Evolutionary conservation across 208 protist genomes (phyloP).

Genomic region (Leishmania amazonensis): DNA sequence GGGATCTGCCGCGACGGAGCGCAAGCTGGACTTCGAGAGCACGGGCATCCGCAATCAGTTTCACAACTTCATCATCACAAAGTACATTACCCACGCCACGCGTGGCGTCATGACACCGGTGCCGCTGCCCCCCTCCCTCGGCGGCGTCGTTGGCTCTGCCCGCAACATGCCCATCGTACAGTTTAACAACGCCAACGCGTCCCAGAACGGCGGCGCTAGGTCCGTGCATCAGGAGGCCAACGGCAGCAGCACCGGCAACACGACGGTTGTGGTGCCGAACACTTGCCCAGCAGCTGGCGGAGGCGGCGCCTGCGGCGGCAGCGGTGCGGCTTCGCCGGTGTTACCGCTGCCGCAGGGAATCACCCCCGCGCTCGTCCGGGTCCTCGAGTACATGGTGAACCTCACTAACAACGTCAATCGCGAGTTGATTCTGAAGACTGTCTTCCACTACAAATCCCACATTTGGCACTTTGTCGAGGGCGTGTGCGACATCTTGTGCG

Average conservation of each 20-base stretch:
- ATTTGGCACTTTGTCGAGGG: constrained; percentile 63
- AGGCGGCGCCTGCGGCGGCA: background rate
- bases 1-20: constrained; percentile 47
- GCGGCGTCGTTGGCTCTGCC: constrained; percentile 8
- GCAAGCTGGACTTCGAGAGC: constrained; percentile 41
- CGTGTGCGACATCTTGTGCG: constrained; percentile 43
- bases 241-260: constrained; percentile 1
- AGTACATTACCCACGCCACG: constrained; percentile 54
- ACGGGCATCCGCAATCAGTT: constrained; percentile 58
- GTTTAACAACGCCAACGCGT: constrained; percentile 37
- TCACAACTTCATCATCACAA: constrained; percentile 69
- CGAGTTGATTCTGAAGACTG: constrained; percentile 50
- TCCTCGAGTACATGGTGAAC: constrained; percentile 64
- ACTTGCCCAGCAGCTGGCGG: constrained; percentile 6
- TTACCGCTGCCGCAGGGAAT: constrained; percentile 47
- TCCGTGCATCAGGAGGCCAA: constrained; percentile 8
- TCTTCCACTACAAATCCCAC: constrained; percentile 66
- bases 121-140: constrained; percentile 39
- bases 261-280: constrained; percentile 11
- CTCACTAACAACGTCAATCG: constrained; percentile 50
- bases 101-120: constrained; percentile 43
- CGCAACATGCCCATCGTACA: constrained; percentile 39
- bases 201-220: constrained; percentile 13
- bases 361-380: constrained; percentile 53
- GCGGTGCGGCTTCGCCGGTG: constrained; percentile 5